These are phyloP conservation scores for Parsonsia alboflavescens DNA, from an alignment of 257 asterid genomes.

Conservation along the genomic window DNA sequence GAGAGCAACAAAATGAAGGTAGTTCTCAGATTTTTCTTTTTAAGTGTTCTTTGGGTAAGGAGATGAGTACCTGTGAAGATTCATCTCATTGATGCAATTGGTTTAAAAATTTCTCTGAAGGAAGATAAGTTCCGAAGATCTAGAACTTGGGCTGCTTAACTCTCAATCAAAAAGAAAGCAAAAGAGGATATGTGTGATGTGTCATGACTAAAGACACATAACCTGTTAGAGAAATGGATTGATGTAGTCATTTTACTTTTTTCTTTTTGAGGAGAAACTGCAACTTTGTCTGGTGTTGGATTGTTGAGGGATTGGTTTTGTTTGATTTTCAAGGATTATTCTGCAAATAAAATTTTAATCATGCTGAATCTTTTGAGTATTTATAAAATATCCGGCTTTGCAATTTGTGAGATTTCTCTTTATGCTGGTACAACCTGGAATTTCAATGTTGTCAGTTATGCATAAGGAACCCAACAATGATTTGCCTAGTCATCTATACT, in stretches of 20 bases:
- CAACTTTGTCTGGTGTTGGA: not conserved
- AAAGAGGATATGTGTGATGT: not conserved
- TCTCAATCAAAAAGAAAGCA: not conserved
- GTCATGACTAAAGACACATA: not conserved
- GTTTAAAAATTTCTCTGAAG: not conserved
- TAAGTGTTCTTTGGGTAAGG: not conserved
- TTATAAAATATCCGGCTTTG: not conserved
- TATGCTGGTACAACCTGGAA: not conserved
- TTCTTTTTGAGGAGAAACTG: conserved; percentile 6
- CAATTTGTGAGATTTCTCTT: not conserved
- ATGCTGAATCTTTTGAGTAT: not conserved
- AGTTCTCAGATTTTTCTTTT: not conserved
- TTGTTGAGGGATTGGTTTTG: too few relatives aligned
- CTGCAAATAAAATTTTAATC: not conserved
- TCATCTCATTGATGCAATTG: not conserved
- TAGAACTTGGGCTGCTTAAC: not conserved
- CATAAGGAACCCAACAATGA: not conserved
- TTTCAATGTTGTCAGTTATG: not conserved
- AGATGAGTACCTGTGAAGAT: not conserved
- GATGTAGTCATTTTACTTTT: not conserved
- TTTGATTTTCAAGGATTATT: not conserved
- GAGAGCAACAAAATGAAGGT: not conserved
- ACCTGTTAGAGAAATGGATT: not conserved
- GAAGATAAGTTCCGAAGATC: not conserved
- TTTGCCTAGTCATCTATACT: not conserved